phyloP scores from a whole-genome alignment of 129 eudicot genomes.

The Silybum marianum region DNA sequence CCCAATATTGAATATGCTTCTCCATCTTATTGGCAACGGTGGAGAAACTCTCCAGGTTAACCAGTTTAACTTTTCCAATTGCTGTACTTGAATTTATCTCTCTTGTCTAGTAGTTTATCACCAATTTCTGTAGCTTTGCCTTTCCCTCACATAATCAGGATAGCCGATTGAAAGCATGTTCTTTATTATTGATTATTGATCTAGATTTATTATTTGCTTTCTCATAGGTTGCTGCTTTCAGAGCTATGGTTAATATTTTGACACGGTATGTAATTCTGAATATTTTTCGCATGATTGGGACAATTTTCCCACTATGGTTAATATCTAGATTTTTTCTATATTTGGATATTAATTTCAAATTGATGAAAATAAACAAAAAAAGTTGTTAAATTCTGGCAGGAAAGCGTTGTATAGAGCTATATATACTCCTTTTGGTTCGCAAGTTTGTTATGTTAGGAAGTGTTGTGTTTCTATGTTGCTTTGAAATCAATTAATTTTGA shows the following conservation, averaged over 20 bases:
- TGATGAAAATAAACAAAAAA: neutral
- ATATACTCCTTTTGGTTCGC: neutral
- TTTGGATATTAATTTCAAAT: neutral
- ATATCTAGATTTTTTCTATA: no score
- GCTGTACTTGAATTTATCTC: neutral
- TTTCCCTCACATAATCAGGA: conserved; percentile 15
- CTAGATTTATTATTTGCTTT: conserved; percentile 4
- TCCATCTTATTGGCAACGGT: conserved; percentile 96
- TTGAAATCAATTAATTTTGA: neutral
- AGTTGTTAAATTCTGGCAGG: neutral
- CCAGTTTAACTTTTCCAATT: conserved; percentile 5
- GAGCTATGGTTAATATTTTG: conserved; percentile 98
- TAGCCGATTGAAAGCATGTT: conserved; percentile 17
- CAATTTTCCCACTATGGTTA: neutral
- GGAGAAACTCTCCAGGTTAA: conserved; percentile 97
- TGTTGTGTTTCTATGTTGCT: neutral
- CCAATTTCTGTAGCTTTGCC: conserved; percentile 8
- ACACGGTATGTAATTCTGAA: conserved; percentile 63
- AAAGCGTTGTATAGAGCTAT: neutral
- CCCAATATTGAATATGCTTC: conserved; percentile 97
- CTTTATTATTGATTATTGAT: conserved; percentile 18
- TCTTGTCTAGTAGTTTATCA: neutral
- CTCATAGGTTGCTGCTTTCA: conserved; percentile 94
- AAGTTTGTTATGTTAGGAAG: neutral
- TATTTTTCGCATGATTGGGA: conserved; percentile 6